phyloP scores from a whole-genome alignment of 75 land plant genomes.

The Pinus taeda region DNA sequence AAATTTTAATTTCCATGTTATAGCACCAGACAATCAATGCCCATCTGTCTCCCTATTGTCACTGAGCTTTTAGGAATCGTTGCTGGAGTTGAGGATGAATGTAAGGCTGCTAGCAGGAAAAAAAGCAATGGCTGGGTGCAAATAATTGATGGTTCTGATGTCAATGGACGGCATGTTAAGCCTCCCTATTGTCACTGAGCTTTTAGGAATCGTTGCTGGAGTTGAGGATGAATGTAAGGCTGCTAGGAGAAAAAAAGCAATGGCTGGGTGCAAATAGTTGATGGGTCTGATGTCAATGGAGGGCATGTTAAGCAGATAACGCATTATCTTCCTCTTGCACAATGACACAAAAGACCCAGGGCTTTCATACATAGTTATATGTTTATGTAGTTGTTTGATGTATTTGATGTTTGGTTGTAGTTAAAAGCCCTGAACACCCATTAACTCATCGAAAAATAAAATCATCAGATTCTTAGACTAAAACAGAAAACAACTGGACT shows the following conservation, averaged over 20 bases:
- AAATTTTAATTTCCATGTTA: too few species aligned
- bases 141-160: conserved; percentile 59
- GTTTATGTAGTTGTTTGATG: too few species aligned
- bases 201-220: too few species aligned
- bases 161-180: conserved; percentile 79
- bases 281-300: conserved; percentile 69
- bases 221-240: conserved; percentile 48
- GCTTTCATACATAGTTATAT: too few species aligned
- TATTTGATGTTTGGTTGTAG: too few species aligned
- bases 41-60: conserved; percentile 17
- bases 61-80: too few species aligned
- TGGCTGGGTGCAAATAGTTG: conserved; percentile 45
- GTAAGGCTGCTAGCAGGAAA: conserved; percentile 5
- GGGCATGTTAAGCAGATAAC: conserved; percentile 80
- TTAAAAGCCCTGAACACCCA: too few species aligned
- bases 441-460: too few species aligned
- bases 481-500: too few species aligned
- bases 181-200: conserved; percentile 49
- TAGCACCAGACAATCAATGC: too few species aligned
- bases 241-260: conserved; percentile 15
- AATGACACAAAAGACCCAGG: too few species aligned
- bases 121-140: conserved; percentile 41
- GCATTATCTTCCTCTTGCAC: not conserved
- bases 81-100: conserved; percentile 49
- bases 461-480: too few species aligned